These are phyloP conservation scores for Aureococcus anophagefferens DNA, from an alignment of 108 stramenopile genomes.

Conservation along the genomic window DNA sequence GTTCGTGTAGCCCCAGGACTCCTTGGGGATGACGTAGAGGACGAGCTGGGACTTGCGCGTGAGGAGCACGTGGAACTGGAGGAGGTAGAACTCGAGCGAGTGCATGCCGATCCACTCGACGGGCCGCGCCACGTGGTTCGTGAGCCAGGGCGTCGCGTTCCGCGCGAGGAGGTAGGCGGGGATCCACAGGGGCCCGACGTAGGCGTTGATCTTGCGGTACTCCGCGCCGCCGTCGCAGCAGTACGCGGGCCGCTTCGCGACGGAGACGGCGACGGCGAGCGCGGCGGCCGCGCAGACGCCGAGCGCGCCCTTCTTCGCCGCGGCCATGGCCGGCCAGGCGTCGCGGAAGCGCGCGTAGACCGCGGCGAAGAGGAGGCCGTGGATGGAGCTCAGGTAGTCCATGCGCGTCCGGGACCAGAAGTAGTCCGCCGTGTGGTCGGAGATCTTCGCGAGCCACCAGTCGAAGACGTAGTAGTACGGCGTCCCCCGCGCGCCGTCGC, in stretches of 20 bases:
- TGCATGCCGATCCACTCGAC: constrained; percentile 46
- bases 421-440: constrained; percentile 41
- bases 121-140: constrained; percentile 23
- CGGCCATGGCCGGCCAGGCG: constrained; percentile 33
- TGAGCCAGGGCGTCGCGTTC: constrained; percentile 34
- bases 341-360: constrained; percentile 32
- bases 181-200: constrained; percentile 35
- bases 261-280: neutral
- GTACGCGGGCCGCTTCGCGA: neutral
- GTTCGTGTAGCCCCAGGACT: constrained; percentile 3
- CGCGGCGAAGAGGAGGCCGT: constrained; percentile 38
- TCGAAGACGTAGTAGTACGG: constrained; percentile 24
- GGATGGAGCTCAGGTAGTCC: constrained; percentile 42
- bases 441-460: constrained; percentile 23
- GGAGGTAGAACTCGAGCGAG: constrained; percentile 50
- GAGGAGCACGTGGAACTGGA: constrained; percentile 54
- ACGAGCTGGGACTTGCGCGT: constrained; percentile 48
- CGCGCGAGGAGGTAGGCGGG: constrained; percentile 46
- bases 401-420: constrained; percentile 36
- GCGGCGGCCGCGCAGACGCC: neutral
- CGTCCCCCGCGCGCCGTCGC: too few species aligned
- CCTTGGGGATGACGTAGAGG: constrained; percentile 30
- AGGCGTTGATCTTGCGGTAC: too few species aligned
- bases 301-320: constrained; percentile 10
- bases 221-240: neutral